Evolutionary conservation across 345 rosid species (phyloP).

Genomic region (Nephelium lappaceum): DNA sequence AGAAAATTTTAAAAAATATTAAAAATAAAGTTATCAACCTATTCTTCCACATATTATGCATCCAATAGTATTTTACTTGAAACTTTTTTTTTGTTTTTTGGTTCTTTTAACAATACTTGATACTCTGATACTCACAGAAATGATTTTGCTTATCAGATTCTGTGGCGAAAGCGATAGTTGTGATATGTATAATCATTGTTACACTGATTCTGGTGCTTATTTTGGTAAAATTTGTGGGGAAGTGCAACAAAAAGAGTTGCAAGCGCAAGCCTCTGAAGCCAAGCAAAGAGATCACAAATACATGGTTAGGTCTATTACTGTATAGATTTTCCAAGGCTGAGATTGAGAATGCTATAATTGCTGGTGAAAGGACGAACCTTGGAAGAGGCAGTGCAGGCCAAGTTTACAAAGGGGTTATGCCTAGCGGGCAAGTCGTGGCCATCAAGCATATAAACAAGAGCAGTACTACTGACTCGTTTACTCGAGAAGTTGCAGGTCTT

Average conservation of each 20-base stretch:
- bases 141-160: conserved; percentile 37
- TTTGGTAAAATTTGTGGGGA: conserved; percentile 37
- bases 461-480: conserved; percentile 45
- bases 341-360: conserved; percentile 57
- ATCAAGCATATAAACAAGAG: conserved; percentile 52
- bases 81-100: neutral
- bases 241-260: conserved; percentile 12
- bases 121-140: conserved; percentile 27
- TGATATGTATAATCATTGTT: conserved; percentile 26
- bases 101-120: neutral
- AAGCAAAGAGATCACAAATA: conserved; percentile 21
- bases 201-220: conserved; percentile 35
- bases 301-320: conserved; percentile 51
- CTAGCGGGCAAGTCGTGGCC: conserved; percentile 64
- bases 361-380: conserved; percentile 32
- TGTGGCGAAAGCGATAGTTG: conserved; percentile 26
- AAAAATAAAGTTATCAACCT: too few species aligned
- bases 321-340: conserved; percentile 58
- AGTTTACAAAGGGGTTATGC: conserved; percentile 61
- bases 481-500: conserved; percentile 60
- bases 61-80: neutral
- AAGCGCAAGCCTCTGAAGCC: conserved; percentile 16
- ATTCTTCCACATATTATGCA: neutral
- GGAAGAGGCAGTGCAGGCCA: conserved; percentile 65
- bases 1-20: too few species aligned